Percentiles rank a stretch among this genome's conserved stretches.
Evolutionary conservation across 805 yeast genomes (phyloP).

Genomic region (Yamadazyma tumulicola): DNA sequence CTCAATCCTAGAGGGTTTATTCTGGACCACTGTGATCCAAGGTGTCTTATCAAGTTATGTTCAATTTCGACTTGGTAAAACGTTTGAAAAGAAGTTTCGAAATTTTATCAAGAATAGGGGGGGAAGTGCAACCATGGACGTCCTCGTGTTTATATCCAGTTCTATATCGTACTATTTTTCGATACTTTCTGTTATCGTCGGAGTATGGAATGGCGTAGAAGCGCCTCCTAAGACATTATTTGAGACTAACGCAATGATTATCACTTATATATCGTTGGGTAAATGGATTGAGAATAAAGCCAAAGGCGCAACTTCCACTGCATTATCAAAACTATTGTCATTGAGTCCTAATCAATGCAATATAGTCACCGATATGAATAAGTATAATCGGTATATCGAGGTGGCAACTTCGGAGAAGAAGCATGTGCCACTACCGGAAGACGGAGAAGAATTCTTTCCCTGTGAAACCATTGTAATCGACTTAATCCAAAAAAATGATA

Average conservation of each 20-base stretch:
- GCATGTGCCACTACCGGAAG: too few species aligned
- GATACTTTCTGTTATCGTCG: conserved; percentile 51
- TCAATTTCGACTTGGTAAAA: conserved; percentile 63
- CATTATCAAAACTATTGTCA: conserved; percentile 75
- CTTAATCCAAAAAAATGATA: conserved; percentile 71
- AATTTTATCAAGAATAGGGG: conserved; percentile 62
- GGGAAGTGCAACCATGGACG: conserved; percentile 80
- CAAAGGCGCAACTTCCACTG: conserved; percentile 88
- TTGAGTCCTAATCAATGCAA: conserved; percentile 76
- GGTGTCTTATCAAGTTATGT: conserved; percentile 55
- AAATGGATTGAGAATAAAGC: conserved; percentile 90
- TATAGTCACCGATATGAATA: conserved; percentile 46
- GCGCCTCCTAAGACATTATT: conserved; percentile 58
- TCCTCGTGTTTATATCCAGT: conserved; percentile 80
- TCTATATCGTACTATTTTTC: conserved; percentile 76
- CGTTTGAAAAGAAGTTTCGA: conserved; percentile 63
- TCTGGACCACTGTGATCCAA: conserved; percentile 60
- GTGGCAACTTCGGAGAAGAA: conserved; percentile 6
- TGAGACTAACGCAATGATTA: conserved; percentile 83
- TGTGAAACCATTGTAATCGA: conserved; percentile 64
- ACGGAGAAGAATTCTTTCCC: conserved; percentile 21
- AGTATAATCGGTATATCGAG: conserved; percentile 18
- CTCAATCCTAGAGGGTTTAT: conserved; percentile 55
- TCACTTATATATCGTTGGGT: conserved; percentile 82
- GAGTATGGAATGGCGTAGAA: conserved; percentile 40